Conservation (phyloP, 1,284 basidiomycete species). For the Pascua guehoae region DNA sequence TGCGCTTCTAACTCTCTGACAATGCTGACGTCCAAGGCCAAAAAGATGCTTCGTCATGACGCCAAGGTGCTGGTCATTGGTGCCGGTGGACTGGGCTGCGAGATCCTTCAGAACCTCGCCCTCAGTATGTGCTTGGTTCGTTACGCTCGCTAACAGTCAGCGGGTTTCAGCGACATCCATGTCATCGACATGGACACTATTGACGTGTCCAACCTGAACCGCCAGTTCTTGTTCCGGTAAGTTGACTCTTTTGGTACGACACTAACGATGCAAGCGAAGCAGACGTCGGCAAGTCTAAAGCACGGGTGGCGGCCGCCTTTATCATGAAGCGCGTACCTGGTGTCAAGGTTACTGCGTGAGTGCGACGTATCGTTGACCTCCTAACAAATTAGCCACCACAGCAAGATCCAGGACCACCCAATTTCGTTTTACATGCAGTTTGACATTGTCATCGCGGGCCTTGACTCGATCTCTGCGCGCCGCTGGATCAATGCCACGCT, state of each 20-base stretch:
- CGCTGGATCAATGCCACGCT: conserved; percentile 99
- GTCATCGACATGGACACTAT: conserved; percentile 99
- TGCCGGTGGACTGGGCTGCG: conserved; percentile 90
- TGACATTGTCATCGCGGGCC: conserved; percentile 91
- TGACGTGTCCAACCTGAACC: conserved; percentile 96
- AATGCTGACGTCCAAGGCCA: conserved; percentile 58
- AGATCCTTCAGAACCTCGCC: conserved; percentile 89
- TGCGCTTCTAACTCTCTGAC: conserved; percentile 9
- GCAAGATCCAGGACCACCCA: conserved; percentile 97
- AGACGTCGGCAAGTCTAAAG: conserved; percentile 93
- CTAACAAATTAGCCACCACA: conserved; percentile 59
- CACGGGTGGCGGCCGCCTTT: conserved; percentile 87
- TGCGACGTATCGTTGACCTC: no score
- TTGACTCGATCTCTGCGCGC: conserved; percentile 95
- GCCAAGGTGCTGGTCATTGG: conserved; percentile 96
- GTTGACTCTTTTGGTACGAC: conserved; percentile 15
- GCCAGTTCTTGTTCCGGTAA: conserved; percentile 95
- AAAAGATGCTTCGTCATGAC: conserved; percentile 74
- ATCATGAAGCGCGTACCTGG: conserved; percentile 93
- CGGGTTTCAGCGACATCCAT: conserved; percentile 96
- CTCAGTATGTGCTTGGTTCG: conserved; percentile 50
- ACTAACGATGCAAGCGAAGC: conserved; percentile 22
- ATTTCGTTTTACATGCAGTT: conserved; percentile 97
- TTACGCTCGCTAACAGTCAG: conserved; percentile 40
- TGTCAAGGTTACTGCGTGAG: conserved; percentile 78